Evolutionary conservation across 1,284 basidiomycete genomes (phyloP).

Genomic region (Macrocybe sp.): DNA sequence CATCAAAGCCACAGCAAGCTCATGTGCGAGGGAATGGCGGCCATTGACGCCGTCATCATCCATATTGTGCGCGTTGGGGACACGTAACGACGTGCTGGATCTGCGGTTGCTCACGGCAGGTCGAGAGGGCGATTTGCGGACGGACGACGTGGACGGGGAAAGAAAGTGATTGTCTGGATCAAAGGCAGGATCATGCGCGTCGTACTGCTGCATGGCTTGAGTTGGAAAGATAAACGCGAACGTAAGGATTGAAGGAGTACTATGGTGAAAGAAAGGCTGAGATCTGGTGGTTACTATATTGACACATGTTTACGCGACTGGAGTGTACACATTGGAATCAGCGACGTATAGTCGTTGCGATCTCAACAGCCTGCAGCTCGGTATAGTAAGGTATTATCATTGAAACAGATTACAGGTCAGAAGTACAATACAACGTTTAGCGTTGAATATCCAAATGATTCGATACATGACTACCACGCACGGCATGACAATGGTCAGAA

Average conservation of each 20-base stretch:
- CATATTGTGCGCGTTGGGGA: slow-evolving; percentile 15
- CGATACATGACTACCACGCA: background rate
- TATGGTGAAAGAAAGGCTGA: slow-evolving; percentile 3
- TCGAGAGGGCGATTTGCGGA: slow-evolving; percentile 45
- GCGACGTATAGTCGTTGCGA: background rate
- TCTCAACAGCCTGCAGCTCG: background rate
- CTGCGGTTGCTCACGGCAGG: slow-evolving; percentile 37
- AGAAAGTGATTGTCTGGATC: slow-evolving; percentile 24
- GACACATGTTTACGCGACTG: slow-evolving; percentile 16
- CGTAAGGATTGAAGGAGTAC: background rate
- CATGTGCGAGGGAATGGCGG: slow-evolving; percentile 72
- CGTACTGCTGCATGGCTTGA: slow-evolving; percentile 26
- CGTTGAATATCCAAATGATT: too few relatives aligned
- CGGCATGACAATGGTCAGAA: background rate
- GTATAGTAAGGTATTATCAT: too few relatives aligned
- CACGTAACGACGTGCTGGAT: slow-evolving; percentile 40
- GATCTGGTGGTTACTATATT: slow-evolving; percentile 13
- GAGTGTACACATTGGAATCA: background rate
- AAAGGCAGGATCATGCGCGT: slow-evolving; percentile 24
- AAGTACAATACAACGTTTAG: too few relatives aligned
- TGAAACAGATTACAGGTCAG: too few relatives aligned
- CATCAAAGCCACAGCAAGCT: slow-evolving; percentile 77
- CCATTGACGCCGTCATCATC: slow-evolving; percentile 41
- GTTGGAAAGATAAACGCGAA: background rate
- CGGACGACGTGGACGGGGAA: slow-evolving; percentile 22